phyloP scores from a whole-genome alignment of 2,329 filamentous ascomycete genomes.

The Exophiala xenobiotica region DNA sequence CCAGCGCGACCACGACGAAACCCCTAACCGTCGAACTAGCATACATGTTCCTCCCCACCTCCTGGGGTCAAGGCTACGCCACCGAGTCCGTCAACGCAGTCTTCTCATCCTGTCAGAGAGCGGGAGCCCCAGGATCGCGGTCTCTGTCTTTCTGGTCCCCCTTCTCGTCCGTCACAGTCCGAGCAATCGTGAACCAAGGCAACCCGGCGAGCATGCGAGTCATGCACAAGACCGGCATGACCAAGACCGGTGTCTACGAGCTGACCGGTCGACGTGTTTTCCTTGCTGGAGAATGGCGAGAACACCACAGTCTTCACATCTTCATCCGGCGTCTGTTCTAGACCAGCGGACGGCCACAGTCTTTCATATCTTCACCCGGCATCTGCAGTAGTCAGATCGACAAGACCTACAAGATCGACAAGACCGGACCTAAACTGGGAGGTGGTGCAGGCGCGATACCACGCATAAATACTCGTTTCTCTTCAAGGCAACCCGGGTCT shows the following conservation, averaged over 20 bases:
- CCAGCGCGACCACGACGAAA: too few species aligned
- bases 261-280: conserved; percentile 31
- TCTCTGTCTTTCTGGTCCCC: conserved; percentile 28
- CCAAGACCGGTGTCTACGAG: conserved; percentile 31
- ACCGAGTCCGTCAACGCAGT: conserved; percentile 31
- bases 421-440: too few species aligned
- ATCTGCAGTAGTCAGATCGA: too few species aligned
- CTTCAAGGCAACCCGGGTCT: too few species aligned
- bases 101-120: conserved; percentile 29
- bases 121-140: too few species aligned
- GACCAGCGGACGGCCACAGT: too few species aligned
- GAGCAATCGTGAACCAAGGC: conserved; percentile 35
- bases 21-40: conserved; percentile 29
- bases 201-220: conserved; percentile 36
- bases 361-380: too few species aligned
- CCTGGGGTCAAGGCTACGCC: conserved; percentile 31
- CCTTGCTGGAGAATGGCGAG: conserved; percentile 33
- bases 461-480: too few species aligned
- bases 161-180: conserved; percentile 34
- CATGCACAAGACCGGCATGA: conserved; percentile 35
- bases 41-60: conserved; percentile 26
- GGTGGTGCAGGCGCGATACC: too few species aligned
- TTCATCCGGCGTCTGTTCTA: too few species aligned
- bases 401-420: too few species aligned
- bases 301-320: conserved; percentile 30